Conservation (phyloP, 208 protist species). For the Acanthamoeba divionensis region DNA sequence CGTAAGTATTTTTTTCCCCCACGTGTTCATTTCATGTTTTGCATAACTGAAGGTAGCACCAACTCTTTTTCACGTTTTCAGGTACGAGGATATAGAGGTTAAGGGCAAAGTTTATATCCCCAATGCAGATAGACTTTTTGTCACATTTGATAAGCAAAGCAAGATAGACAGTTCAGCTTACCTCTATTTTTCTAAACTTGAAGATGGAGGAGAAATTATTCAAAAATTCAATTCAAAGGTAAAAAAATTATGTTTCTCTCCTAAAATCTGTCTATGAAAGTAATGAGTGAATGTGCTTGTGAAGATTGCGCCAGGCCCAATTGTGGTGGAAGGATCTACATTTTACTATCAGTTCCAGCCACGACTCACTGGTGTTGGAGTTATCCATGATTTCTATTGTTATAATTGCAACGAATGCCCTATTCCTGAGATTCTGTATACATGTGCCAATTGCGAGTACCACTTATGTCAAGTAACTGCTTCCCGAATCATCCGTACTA, state of each 20-base stretch:
- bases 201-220: background rate
- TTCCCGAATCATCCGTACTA: too few species aligned
- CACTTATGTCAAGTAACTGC: background rate
- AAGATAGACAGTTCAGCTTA: background rate
- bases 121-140: background rate
- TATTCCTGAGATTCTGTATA: background rate
- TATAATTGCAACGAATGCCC: background rate
- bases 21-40: background rate
- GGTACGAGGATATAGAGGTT: background rate
- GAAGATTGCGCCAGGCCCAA: background rate
- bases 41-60: too few species aligned
- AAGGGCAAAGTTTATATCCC: background rate
- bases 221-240: too few species aligned
- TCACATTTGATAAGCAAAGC: background rate
- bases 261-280: too few species aligned
- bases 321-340: background rate
- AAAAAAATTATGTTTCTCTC: too few species aligned
- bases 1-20: background rate
- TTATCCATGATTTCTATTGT: background rate
- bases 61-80: background rate
- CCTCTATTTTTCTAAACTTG: background rate
- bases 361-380: background rate
- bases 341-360: background rate
- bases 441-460: background rate
- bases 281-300: too few species aligned